Conservation (phyloP, 2,329 filamentous ascomycete genomes). For the Cladosporium austrohemisphaericum region DNA sequence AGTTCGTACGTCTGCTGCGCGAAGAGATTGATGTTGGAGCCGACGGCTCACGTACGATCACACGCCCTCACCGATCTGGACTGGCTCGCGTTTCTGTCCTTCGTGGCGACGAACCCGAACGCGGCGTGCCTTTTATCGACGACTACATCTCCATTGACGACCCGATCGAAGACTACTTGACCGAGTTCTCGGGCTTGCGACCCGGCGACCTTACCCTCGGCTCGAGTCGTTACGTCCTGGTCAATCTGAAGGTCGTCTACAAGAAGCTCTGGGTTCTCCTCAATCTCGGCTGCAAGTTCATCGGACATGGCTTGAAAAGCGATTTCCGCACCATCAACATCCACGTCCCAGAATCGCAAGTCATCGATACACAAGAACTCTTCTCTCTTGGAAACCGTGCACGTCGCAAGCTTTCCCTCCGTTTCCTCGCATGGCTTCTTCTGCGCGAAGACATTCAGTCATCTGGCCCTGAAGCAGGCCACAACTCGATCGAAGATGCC, state of each 20-base stretch:
- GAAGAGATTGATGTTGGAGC: slow-evolving; percentile 96
- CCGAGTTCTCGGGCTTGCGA: slow-evolving; percentile 87
- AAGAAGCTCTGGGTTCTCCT: slow-evolving; percentile 97
- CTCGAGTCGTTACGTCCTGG: slow-evolving; percentile 74
- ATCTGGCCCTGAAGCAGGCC: slow-evolving; percentile 56
- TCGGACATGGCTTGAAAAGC: slow-evolving; percentile 88
- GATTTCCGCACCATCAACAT: slow-evolving; percentile 99
- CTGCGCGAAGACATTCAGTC: slow-evolving; percentile 92
- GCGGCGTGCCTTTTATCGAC: slow-evolving; percentile 88
- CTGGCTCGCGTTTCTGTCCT: slow-evolving; percentile 91
- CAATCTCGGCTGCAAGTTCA: slow-evolving; percentile 88
- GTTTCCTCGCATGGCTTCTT: slow-evolving; percentile 86
- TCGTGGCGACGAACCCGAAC: slow-evolving; percentile 70
- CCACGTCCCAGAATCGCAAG: slow-evolving; percentile 81
- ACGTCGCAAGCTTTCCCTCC: slow-evolving; percentile 80
- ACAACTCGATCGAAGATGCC: slow-evolving; percentile 95
- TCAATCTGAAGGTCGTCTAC: slow-evolving; percentile 86
- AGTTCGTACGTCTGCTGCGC: slow-evolving; percentile 89
- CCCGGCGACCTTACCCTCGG: slow-evolving; percentile 77
- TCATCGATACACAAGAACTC: slow-evolving; percentile 89
- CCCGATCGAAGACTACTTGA: slow-evolving; percentile 90
- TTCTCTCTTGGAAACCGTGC: slow-evolving; percentile 74
- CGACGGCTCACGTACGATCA: slow-evolving; percentile 86
- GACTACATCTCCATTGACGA: slow-evolving; percentile 94
- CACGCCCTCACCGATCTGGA: slow-evolving; percentile 83